A percentile compares a stretch with the other conserved stretches of the same genome.
Conservation (phyloP, 768 basidiomycete genomes). For the Mycena floridula region DNA sequence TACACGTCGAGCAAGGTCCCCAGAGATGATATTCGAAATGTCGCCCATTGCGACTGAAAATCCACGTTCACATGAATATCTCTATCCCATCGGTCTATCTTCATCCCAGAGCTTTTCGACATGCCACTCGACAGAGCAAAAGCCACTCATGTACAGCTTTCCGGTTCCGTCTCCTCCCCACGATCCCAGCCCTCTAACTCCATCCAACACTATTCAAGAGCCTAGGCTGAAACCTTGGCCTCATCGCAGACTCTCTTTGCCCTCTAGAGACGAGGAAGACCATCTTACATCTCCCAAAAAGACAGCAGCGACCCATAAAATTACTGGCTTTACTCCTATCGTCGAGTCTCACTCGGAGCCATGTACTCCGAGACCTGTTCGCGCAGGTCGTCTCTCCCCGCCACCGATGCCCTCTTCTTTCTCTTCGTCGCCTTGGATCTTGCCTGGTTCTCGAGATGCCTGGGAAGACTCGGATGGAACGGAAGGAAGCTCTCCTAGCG, state of each 20-base stretch:
- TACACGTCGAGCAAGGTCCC: too few relatives aligned
- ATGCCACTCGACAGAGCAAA: not conserved
- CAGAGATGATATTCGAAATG: constrained; percentile 50
- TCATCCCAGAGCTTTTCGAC: not conserved
- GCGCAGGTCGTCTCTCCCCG: constrained; percentile 12
- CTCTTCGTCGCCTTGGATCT: constrained; percentile 30
- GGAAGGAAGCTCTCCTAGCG: constrained; percentile 22
- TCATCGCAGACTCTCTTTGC: too few relatives aligned
- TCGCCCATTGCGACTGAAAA: constrained; percentile 27
- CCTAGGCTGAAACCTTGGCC: too few relatives aligned
- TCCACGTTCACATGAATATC: constrained; percentile 7
- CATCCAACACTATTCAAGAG: too few relatives aligned
- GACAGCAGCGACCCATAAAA: constrained; percentile 18
- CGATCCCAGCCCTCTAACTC: too few relatives aligned
- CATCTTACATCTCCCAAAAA: not conserved
- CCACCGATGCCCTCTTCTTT: constrained; percentile 29
- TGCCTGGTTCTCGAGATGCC: constrained; percentile 24
- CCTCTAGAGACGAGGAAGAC: too few relatives aligned
- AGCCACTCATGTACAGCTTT: too few relatives aligned
- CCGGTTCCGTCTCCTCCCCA: too few relatives aligned
- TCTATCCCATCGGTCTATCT: not conserved
- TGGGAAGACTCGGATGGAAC: constrained; percentile 26
- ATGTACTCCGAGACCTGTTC: not conserved
- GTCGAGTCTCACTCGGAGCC: constrained; percentile 15
- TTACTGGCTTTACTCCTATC: constrained; percentile 29